These are phyloP conservation scores for Cordyceps cateniannulata DNA, from an alignment of 2,329 filamentous ascomycete species.

Conservation along the genomic window DNA sequence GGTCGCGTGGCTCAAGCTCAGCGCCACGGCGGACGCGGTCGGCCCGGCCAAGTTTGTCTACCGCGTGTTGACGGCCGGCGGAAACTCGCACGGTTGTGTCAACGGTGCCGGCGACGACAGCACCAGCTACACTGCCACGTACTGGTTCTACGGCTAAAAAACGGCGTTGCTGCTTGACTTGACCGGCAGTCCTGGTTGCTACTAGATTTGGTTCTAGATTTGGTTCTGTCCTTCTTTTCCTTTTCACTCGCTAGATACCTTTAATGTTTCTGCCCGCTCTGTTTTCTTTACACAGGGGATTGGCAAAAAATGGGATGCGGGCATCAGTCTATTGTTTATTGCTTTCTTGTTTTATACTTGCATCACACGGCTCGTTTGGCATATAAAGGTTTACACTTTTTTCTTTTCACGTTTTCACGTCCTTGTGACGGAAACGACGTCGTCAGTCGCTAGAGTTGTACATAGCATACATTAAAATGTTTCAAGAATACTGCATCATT, in stretches of 20 bases:
- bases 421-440: neutral
- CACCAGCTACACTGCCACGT: conserved; percentile 49
- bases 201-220: neutral
- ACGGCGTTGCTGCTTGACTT: neutral
- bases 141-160: conserved; percentile 48
- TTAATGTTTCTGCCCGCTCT: neutral
- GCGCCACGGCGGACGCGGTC: conserved; percentile 31
- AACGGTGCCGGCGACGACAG: conserved; percentile 37
- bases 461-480: neutral
- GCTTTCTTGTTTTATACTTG: neutral
- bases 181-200: neutral
- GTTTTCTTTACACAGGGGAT: neutral
- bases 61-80: conserved; percentile 50
- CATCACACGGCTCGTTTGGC: conserved; percentile 8
- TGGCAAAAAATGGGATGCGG: neutral
- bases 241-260: conserved; percentile 9
- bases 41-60: conserved; percentile 38
- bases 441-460: conserved; percentile 6
- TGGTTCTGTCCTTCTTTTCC: neutral
- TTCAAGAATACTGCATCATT: too few species aligned
- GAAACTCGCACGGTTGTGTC: conserved; percentile 37
- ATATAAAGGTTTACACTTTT: conserved; percentile 7
- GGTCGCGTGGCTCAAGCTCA: conserved; percentile 49
- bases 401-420: neutral
- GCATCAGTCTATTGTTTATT: neutral